Base-by-base conservation (phyloP, 2,329 filamentous ascomycete genomes). In the Colletotrichum phormii region DNA sequence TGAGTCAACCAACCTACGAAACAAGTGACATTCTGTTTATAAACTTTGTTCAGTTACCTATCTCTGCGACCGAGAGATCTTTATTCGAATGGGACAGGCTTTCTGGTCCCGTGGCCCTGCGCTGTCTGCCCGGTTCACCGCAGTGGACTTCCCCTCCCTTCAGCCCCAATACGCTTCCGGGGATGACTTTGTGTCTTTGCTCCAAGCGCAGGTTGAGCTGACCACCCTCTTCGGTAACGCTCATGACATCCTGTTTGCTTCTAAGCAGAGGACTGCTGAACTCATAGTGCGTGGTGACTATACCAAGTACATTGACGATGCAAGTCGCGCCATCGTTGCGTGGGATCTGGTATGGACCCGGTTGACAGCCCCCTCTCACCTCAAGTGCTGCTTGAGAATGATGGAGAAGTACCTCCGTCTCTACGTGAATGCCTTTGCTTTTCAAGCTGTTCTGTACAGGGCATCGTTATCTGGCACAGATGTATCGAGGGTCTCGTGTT, bases 31-130 rank as follows among this genome's bases (percentile, higher is more conserved):
- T n/a, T n/a, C n/a, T n/a, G n/a, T n/a, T n/a, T n/a, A n/a, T n/a
- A n/a, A n/a, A n/a, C n/a, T n/a, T n/a, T n/a, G n/a, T n/a, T n/a
- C n/a, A n/a, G 60, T 71, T 55, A 59, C n/a, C 0, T 53, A 55
- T n/a, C n/a, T 74, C 0, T 61, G 53, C 37, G 91, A 93, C 77
- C 85, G 91, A 22, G 86, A 92, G 74, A 92, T 94, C 15, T 93
- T 91, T 11, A 93, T 94, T 35, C 86, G 92, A 4, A 89, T 94
- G 57, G 92, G 92, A 9, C 90, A 92, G 75, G 92, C 91, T 0
- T 94, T 94, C 77, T 94, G 92, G 92, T 92, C 91, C 51, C 86
- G 92, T 74, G 92, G 92, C 0, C 92, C 92, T 0, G 92, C 91
- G 0, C 90, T 91, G 1, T 86, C 92, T 76, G 90, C 90, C 7